Conservation (phyloP, 768 basidiomycete species). For the Xerocomus brunneocitrinus region DNA sequence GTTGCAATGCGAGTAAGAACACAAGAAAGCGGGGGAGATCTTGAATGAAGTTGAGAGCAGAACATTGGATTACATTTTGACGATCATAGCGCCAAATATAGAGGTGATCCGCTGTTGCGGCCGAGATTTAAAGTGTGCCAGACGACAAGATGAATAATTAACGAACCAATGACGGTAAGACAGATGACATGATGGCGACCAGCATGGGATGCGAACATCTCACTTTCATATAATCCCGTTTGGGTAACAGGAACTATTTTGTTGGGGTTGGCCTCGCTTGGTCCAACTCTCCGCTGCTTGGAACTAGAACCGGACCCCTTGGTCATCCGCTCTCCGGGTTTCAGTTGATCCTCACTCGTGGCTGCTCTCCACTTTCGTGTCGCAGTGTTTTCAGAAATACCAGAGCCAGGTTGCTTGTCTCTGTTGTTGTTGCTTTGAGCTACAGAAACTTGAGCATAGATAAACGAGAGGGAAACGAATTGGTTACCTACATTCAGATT, state of each 20-base stretch:
- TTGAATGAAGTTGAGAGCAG: conserved; percentile 8
- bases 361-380: too few relatives aligned
- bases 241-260: background rate
- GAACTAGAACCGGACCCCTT: background rate
- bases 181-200: background rate
- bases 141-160: too few relatives aligned
- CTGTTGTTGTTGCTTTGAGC: too few relatives aligned
- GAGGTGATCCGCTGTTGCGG: background rate
- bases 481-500: too few relatives aligned
- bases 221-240: background rate
- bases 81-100: conserved; percentile 3
- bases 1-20: too few relatives aligned
- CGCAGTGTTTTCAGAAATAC: too few relatives aligned
- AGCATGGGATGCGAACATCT: background rate
- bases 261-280: background rate
- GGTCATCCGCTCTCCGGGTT: too few relatives aligned
- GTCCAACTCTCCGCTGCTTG: background rate
- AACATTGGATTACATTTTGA: conserved; percentile 2
- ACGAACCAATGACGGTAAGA: background rate
- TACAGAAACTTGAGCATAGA: too few relatives aligned
- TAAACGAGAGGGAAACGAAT: too few relatives aligned
- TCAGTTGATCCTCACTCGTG: too few relatives aligned
- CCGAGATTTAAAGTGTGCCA: too few relatives aligned
- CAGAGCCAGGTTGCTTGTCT: too few relatives aligned
- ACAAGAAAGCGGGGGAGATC: background rate